Base-by-base conservation (phyloP, 2,329 filamentous ascomycete genomes). In the Colletotrichum coccodes region DNA sequence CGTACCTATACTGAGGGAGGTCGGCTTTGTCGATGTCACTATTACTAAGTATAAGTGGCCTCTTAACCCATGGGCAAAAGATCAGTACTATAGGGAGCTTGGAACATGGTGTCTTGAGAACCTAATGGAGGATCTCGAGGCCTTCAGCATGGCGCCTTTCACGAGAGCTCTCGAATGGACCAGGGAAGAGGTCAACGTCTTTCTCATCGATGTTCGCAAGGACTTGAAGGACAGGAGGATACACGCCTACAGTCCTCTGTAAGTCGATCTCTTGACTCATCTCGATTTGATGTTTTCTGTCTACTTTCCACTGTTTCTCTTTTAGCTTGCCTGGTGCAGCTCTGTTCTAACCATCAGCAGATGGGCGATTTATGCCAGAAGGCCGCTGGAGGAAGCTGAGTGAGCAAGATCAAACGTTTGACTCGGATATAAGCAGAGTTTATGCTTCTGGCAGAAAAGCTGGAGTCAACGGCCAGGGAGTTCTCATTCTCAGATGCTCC, bases 11-110 rank as follows among this genome's bases (percentile, higher is more conserved):
- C 72, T 82, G 71, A 72, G 73, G 3, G 76, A 80, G 26, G 77
- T 78, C 2, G 79, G 79, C 0, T 80, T 81, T 23, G 74, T 79
- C 26, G 75, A 81, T 21, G 77, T 80, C 2, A 67, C 73, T 4
- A 72, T 77, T 60, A 52, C 66, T n/a, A 73, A 74, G 46, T 74
- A 72, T 32, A 75, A 76, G 14, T 73, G 78, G 9, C 79, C 79
- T 3, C 73, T 76, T 5, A 79, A 76, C 53, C 70, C 76, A 3
- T 82, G 80, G 80, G 73, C 80, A 3, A 76, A 75, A 46, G 79
- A 79, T 11, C 66, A 65, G 21, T 74, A 78, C 23, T 72, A 79
- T 66, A 80, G 80, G 70, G 72, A 76, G 59, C 71, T 81, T 30
- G 80, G 80, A 42, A 64, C 72, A 47, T 73, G 75, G 73, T 72